Evolutionary conservation across 2,329 filamentous ascomycete species (phyloP).

Genomic region (Phymatotrichopsis omnivora): DNA sequence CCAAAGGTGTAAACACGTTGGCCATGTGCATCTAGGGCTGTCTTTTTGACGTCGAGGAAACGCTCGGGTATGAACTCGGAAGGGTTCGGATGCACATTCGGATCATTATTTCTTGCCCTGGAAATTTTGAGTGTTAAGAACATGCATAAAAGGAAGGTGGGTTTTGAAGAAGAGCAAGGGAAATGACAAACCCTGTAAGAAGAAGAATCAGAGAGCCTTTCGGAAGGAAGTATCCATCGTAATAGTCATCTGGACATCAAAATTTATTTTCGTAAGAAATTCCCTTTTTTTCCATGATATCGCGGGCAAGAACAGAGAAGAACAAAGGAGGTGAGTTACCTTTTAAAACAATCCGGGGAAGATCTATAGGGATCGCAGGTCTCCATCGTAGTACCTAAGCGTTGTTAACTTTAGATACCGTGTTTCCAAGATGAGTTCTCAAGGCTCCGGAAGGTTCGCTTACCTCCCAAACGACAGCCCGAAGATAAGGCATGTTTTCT

Average conservation of each 20-base stretch:
- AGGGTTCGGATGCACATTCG: constrained; percentile 9
- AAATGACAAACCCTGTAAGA: constrained; percentile 2
- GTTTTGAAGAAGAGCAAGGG: background rate
- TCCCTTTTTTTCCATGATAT: background rate
- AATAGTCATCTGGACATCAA: constrained; percentile 35
- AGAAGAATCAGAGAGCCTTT: constrained; percentile 38
- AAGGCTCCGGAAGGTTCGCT: background rate
- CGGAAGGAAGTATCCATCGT: constrained; percentile 42
- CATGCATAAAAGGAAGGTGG: background rate
- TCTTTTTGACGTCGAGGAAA: constrained; percentile 3
- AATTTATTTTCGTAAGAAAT: too few relatives aligned
- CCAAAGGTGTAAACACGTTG: constrained; percentile 2
- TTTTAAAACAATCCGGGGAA: background rate
- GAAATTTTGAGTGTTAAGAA: background rate
- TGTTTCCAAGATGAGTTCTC: too few relatives aligned
- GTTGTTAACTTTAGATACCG: too few relatives aligned
- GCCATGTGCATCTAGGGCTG: background rate
- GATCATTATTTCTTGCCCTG: constrained; percentile 10
- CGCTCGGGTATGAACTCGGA: constrained; percentile 22
- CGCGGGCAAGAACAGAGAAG: too few relatives aligned
- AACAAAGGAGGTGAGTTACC: background rate
- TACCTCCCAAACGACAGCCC: constrained; percentile 6
- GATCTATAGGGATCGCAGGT: constrained; percentile 1
- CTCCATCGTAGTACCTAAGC: constrained; percentile 6
- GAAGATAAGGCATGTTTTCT: constrained; percentile 7